Evolutionary conservation across 2,329 filamentous ascomycete species (phyloP), one percentile per base, ranked within the genome.

Genomic region (Pseudocercospora ulei): DNA sequence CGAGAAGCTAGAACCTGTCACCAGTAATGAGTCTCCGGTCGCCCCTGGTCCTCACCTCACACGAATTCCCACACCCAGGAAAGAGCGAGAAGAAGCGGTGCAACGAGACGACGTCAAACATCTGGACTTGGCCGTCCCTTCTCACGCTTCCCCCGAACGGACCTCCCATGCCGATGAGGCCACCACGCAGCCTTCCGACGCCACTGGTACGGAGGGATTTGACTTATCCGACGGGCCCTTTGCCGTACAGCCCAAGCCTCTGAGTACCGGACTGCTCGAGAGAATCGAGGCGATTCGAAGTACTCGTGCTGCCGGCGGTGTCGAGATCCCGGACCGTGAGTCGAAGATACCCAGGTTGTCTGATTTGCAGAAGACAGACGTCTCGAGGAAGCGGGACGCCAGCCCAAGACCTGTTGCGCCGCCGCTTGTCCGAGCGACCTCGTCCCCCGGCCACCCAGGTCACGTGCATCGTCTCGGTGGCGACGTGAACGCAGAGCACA

Each of bases 41-140:
- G 27, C 35, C 7, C 19, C 48, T n/a, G 50, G 41, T 5, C 34
- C 25, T 17, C 46, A 48, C 11, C 43, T 54, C 8, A 39, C 44
- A 7, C 47, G 49, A 17, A 45, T 42, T 5, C 27, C 56, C 6
- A 54, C 57, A 2, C 55, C 56, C 5, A 51, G 52, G 11, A 52
- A 59, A 35, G 49, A 57, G 13, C 48, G 51, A 9, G 54, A 58
- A 24, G 50, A 56, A 19, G 56, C 50, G 2, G 54, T 58, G 7
- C 63, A 70, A 30, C 64, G 69, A 25, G 67, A 77, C 34, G 69
- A 72, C 40, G 67, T 78, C 11, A 70, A 70, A 27, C 75, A 78
- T 57, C 63, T 80, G 6, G 76, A 80, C 56, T 65, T 79, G 30
- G 74, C 72, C 12, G 60, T 75, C 1, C 57, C 66, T n/a, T 58